These are phyloP conservation scores for Moringa oleifera DNA, from an alignment of 345 rosid genomes.

Conservation along the genomic window DNA sequence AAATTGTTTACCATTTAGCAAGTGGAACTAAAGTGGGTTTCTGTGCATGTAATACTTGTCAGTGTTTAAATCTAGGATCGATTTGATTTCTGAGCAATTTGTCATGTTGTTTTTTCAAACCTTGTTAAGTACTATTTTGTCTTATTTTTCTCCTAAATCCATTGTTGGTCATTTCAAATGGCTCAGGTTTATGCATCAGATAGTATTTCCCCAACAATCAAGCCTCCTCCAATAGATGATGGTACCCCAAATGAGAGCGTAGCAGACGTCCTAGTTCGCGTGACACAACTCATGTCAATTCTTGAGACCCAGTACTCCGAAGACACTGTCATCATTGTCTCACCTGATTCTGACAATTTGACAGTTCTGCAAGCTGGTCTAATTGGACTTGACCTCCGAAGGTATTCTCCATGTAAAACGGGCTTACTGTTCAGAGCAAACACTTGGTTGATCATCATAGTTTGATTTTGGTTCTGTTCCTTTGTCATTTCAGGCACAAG, in stretches of 20 bases:
- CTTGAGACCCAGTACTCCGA: constrained; percentile 89
- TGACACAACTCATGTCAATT: constrained; percentile 91
- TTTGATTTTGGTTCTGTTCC: neutral
- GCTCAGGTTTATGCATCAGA: constrained; percentile 77
- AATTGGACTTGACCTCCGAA: constrained; percentile 75
- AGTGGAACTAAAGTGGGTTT: neutral
- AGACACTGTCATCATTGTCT: constrained; percentile 64
- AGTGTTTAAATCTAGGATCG: neutral
- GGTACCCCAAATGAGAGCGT: constrained; percentile 97
- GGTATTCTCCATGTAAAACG: constrained; percentile 31
- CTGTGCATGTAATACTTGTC: neutral
- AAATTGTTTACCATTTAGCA: neutral
- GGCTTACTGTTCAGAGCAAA: neutral
- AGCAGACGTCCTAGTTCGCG: constrained; percentile 80
- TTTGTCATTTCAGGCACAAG: constrained; percentile 48
- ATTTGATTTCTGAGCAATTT: neutral
- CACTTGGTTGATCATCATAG: neutral
- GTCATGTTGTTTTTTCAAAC: neutral
- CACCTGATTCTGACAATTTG: constrained; percentile 91
- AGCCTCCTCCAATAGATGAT: constrained; percentile 84
- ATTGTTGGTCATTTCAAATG: constrained; percentile 4
- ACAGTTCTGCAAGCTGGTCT: constrained; percentile 82
- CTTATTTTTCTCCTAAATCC: neutral
- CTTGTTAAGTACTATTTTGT: neutral
- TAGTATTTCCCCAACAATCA: constrained; percentile 64